Percentiles rank a stretch among this genome's conserved stretches.
Conservation (phyloP, 116 monocot species). For the Trichopus zeylanicus region DNA sequence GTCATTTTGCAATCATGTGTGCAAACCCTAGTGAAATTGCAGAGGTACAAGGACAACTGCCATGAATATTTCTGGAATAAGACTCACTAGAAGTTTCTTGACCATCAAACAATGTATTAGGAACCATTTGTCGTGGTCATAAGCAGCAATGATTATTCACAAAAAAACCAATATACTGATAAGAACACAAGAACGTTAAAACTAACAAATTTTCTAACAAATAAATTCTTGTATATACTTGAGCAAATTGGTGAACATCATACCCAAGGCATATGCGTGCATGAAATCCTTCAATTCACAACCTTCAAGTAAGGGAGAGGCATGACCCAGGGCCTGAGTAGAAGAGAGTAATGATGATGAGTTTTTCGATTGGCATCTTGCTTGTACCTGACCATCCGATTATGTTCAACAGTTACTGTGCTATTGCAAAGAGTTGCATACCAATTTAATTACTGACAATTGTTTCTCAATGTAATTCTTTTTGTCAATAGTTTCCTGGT, state of each 20-base stretch:
- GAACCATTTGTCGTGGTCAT: too few species aligned
- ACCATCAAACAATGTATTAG: neutral
- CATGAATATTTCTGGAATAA: too few species aligned
- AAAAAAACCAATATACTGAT: too few species aligned
- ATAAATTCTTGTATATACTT: too few species aligned
- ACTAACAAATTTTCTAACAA: too few species aligned
- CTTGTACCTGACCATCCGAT: neutral
- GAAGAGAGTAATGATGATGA: too few species aligned
- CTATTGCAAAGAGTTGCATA: slow-evolving; percentile 21
- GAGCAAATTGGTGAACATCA: slow-evolving; percentile 6
- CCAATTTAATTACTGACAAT: slow-evolving; percentile 42
- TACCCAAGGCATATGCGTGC: slow-evolving; percentile 72
- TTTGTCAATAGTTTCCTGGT: slow-evolving; percentile 44
- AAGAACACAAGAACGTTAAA: too few species aligned
- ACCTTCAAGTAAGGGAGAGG: slow-evolving; percentile 39
- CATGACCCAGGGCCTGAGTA: slow-evolving; percentile 39
- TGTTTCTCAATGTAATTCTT: slow-evolving; percentile 37
- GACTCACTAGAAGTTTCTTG: neutral
- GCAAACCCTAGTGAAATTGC: too few species aligned
- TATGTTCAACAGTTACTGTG: neutral
- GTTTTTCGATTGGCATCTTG: too few species aligned
- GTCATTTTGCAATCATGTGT: too few species aligned
- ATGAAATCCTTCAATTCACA: slow-evolving; percentile 48
- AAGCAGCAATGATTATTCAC: too few species aligned
- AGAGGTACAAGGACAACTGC: too few species aligned